Conservation (phyloP, 495 filamentous ascomycete genomes). For the Aspergillus nanangensis region DNA sequence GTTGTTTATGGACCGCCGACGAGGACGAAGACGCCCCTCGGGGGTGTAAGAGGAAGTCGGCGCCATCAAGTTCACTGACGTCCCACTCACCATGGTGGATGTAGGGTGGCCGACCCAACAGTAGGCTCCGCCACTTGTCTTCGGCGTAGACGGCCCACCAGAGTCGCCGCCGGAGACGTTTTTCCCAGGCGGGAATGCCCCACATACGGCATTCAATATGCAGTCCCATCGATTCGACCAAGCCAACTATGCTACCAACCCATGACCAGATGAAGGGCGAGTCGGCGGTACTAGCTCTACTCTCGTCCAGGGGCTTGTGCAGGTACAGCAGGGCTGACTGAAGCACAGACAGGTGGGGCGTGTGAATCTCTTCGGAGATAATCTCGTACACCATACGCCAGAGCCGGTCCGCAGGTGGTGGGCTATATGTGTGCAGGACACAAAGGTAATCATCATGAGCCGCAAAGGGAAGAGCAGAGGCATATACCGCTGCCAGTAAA, state of each 20-base stretch:
- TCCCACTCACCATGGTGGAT: constrained; percentile 78
- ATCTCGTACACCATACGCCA: constrained; percentile 32
- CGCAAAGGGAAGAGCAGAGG: constrained; percentile 29
- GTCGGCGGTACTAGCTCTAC: constrained; percentile 20
- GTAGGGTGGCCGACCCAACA: constrained; percentile 80
- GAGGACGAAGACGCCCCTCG: constrained; percentile 19
- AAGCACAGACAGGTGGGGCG: constrained; percentile 27
- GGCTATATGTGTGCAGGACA: constrained; percentile 25
- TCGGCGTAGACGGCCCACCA: constrained; percentile 92
- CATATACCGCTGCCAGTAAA: constrained; percentile 34
- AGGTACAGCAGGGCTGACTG: constrained; percentile 33
- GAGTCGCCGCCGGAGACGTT: constrained; percentile 73
- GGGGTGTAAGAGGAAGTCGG: constrained; percentile 55
- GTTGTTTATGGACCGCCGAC: constrained; percentile 4
- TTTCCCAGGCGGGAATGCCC: constrained; percentile 86
- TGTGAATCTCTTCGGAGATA: constrained; percentile 31
- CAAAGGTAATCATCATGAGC: constrained; percentile 29
- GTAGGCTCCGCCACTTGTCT: constrained; percentile 89
- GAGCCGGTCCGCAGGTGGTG: constrained; percentile 19
- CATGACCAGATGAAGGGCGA: constrained; percentile 34
- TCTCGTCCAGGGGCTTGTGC: constrained; percentile 20
- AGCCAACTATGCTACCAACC: constrained; percentile 28
- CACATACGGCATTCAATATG: constrained; percentile 85
- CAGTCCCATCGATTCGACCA: constrained; percentile 56
- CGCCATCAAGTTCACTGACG: constrained; percentile 59